Evolutionary conservation across 495 filamentous ascomycete species (phyloP).

Genomic region (Penicillium macrosclerotiorum): DNA sequence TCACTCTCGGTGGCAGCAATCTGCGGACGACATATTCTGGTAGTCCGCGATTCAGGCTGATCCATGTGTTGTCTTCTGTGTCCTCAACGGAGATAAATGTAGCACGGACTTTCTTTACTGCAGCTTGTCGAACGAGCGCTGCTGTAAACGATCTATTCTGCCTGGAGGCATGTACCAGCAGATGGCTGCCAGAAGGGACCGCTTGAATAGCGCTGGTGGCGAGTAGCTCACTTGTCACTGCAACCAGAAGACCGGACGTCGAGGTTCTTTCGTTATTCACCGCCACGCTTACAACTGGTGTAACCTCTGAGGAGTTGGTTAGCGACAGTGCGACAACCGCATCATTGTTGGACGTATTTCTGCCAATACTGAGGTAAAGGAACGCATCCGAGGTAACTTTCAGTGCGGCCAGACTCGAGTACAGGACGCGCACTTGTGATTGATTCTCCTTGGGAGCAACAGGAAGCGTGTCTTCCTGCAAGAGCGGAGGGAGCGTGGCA

Average conservation of each 20-base stretch:
- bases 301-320: neutral
- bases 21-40: neutral
- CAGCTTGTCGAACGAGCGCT: neutral
- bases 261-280: neutral
- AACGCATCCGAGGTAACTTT: too few relatives aligned
- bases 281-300: neutral
- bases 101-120: neutral
- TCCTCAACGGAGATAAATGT: neutral
- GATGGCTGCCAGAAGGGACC: neutral
- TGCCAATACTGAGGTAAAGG: too few relatives aligned
- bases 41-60: neutral
- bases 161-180: neutral
- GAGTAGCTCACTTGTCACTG: constrained; percentile 1
- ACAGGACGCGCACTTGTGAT: too few relatives aligned
- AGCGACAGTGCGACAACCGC: too few relatives aligned
- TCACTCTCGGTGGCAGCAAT: neutral
- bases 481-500: too few relatives aligned
- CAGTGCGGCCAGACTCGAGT: too few relatives aligned
- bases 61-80: neutral
- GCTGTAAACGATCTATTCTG: neutral
- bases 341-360: too few relatives aligned
- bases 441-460: too few relatives aligned
- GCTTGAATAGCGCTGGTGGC: neutral
- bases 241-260: neutral
- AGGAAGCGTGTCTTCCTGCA: too few relatives aligned